Evolutionary conservation across 192 early-diverging fungal species (phyloP).

Genomic region (Tieghemiomyces parasiticus): DNA sequence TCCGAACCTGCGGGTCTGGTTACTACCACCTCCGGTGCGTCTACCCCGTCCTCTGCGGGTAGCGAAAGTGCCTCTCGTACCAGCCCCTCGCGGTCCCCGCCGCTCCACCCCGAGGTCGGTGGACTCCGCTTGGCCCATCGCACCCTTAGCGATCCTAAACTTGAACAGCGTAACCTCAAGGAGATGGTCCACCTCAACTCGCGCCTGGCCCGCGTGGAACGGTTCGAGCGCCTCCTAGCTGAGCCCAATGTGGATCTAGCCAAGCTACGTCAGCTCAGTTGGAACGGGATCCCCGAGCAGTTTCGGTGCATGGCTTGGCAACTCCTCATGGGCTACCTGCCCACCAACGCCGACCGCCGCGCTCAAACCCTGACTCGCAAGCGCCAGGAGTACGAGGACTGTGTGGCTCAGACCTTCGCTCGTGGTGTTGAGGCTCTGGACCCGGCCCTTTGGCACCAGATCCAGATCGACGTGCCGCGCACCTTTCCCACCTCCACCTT

Average conservation of each 20-base stretch:
- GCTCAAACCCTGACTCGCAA: conserved; percentile 73
- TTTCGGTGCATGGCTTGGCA: conserved; percentile 86
- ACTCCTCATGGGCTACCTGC: conserved; percentile 83
- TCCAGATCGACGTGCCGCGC: conserved; percentile 88
- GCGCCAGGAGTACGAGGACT: conserved; percentile 86
- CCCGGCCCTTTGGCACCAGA: conserved; percentile 84
- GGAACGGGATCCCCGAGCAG: conserved; percentile 83
- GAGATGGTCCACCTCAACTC: conserved; percentile 10
- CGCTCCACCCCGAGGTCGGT: too few species aligned
- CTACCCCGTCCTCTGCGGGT: not conserved
- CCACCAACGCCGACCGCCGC: conserved; percentile 71
- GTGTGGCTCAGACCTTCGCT: conserved; percentile 64
- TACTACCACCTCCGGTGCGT: not conserved
- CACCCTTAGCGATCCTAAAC: not conserved
- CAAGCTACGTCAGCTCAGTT: conserved; percentile 66
- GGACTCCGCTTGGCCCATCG: not conserved
- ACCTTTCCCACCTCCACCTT: conserved; percentile 75
- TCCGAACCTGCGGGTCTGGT: not conserved
- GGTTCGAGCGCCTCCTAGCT: not conserved
- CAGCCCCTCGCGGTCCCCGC: too few species aligned
- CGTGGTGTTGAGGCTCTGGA: conserved; percentile 66
- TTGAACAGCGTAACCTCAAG: conserved; percentile 2
- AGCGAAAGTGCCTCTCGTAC: not conserved
- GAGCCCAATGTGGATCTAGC: conserved; percentile 53
- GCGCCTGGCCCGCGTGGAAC: conserved; percentile 1